These are phyloP conservation scores for Penicillium tannophilum DNA, from an alignment of 495 filamentous ascomycete genomes.

Conservation along the genomic window DNA sequence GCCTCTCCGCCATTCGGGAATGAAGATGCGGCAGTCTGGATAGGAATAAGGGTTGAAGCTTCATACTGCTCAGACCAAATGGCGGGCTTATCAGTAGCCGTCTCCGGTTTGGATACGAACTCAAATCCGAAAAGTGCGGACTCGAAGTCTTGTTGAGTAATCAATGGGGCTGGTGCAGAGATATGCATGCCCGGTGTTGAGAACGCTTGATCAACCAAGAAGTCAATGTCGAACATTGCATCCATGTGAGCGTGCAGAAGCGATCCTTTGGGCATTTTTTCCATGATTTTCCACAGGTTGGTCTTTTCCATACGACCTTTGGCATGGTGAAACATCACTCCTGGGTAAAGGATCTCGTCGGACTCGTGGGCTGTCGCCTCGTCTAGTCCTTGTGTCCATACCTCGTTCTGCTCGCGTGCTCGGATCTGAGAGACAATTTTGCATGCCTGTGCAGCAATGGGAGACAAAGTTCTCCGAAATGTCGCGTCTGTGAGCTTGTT, in stretches of 20 bases:
- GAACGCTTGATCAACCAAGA: conserved; percentile 69
- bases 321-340: conserved; percentile 86
- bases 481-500: conserved; percentile 34
- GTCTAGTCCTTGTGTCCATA: conserved; percentile 73
- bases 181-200: conserved; percentile 77
- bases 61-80: conserved; percentile 69
- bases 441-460: conserved; percentile 72
- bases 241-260: conserved; percentile 87
- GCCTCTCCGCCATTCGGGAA: conserved; percentile 70
- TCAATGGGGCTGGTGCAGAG: conserved; percentile 54
- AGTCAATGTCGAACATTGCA: conserved; percentile 86
- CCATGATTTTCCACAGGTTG: conserved; percentile 81
- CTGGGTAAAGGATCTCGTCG: conserved; percentile 66
- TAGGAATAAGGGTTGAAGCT: conserved; percentile 53
- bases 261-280: conserved; percentile 86
- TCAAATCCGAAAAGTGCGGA: conserved; percentile 53
- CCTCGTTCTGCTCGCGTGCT: conserved; percentile 66
- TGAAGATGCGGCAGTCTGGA: conserved; percentile 65
- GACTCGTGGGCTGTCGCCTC: conserved; percentile 57
- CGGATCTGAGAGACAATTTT: conserved; percentile 78
- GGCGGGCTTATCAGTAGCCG: conserved; percentile 24
- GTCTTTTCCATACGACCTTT: conserved; percentile 79
- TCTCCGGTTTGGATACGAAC: conserved; percentile 37
- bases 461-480: conserved; percentile 65
- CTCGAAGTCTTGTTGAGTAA: conserved; percentile 45